Conservation (phyloP, 805 yeast genomes). For the Yamadazyma tumulicola region DNA sequence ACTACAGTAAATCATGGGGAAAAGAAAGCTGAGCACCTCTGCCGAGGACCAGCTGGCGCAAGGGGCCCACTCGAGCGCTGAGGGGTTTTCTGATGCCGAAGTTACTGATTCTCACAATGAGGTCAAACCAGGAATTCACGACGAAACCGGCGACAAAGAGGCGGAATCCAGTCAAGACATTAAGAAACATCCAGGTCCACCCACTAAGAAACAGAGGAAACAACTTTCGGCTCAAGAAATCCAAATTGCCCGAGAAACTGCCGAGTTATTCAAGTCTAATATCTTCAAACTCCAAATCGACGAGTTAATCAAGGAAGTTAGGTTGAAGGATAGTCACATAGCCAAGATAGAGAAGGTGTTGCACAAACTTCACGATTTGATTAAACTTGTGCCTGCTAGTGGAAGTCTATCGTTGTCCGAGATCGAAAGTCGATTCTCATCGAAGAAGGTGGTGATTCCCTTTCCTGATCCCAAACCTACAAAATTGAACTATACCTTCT, state of each 20-base stretch:
- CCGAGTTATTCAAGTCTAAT: conserved; percentile 90
- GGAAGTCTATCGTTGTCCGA: conserved; percentile 52
- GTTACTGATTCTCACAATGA: neutral
- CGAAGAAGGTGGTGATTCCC: conserved; percentile 63
- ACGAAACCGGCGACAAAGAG: conserved; percentile 11
- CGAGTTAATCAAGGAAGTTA: conserved; percentile 79
- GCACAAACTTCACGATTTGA: conserved; percentile 66
- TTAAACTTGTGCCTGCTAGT: conserved; percentile 61
- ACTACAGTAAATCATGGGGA: conserved; percentile 12
- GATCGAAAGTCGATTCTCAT: conserved; percentile 51
- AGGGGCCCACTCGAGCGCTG: too few species aligned
- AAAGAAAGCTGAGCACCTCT: conserved; percentile 8
- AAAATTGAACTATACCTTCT: conserved; percentile 66
- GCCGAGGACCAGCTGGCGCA: too few species aligned
- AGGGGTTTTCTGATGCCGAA: too few species aligned
- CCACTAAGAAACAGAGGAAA: conserved; percentile 32
- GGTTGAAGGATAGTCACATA: conserved; percentile 66
- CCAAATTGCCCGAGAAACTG: conserved; percentile 89
- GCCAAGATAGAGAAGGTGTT: conserved; percentile 67
- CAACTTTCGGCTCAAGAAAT: conserved; percentile 73
- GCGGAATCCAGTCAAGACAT: conserved; percentile 7
- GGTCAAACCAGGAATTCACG: neutral
- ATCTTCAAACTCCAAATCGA: conserved; percentile 94
- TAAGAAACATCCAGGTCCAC: conserved; percentile 13
- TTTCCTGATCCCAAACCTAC: conserved; percentile 88